Evolutionary conservation across 1,139 yeast species (phyloP), one percentile per base, ranked within the genome.

Genomic region (Saccharomyces hybrid): DNA sequence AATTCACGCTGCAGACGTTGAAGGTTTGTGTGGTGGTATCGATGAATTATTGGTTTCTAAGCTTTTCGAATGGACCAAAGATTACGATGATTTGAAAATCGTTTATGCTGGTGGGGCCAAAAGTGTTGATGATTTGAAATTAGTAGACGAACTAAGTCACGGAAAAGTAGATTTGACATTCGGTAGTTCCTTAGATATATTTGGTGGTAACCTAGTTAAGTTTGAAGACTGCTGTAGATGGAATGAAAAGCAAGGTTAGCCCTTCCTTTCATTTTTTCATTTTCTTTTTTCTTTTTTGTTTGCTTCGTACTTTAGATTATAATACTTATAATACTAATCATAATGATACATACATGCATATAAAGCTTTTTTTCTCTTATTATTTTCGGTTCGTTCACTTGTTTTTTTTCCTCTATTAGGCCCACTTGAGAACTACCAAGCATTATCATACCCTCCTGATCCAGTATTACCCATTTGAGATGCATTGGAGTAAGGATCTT

Each of bases 41-140:
- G 99, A 93, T 65, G 83, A 83, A 64, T 78, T 83, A 19, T 75
- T 93, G 53, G 98, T 93, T 4, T 57, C 59, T 27, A 79, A 78
- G 54, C 75, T 93, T 44, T 90, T 91, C 13, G 80, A 84, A 61
- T 93, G 99, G 98, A 81, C 85, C 57, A 78, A 80, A 2, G 51
- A 61, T 25, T 51, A 65, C 5, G 77, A 81, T 50, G 80, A 78
- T 41, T 78, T 88, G 2, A 90, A 86, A 46, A 82, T 88, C 5
- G 96, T 91, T 0, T 93, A 93, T 70, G 99, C 99, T 41, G 99
- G 99, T 13, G 99, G 99, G 1, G 99, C 97, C 42, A 84, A 82
- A 62, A 80, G 82, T 70, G 68, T 86, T 0, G 69, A 72, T 0
- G 99, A 93, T 69, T 76, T 93, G 57, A 76, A 74, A 9, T 73